Conservation (phyloP, 257 asterid species). For the Nicotiana knightiana region DNA sequence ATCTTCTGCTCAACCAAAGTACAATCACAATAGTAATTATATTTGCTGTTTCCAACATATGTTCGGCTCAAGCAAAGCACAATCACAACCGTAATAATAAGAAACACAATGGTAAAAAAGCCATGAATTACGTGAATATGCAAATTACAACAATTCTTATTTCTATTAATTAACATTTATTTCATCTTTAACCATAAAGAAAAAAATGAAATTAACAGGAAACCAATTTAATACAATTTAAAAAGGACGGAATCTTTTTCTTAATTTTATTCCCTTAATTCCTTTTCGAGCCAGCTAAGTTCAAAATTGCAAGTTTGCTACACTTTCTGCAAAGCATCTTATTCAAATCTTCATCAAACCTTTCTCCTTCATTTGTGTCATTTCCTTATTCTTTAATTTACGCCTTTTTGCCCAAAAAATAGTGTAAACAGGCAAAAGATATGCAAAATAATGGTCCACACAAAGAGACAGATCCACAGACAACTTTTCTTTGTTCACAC, state of each 20-base stretch:
- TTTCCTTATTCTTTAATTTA: not conserved
- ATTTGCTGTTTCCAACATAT: too few species aligned
- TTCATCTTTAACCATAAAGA: not conserved
- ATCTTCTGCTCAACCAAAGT: too few species aligned
- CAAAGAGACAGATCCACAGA: not conserved
- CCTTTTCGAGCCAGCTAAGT: not conserved
- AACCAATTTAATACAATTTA: not conserved
- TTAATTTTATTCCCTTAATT: not conserved
- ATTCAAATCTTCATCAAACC: conserved; percentile 6
- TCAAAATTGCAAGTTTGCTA: not conserved
- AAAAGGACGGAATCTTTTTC: not conserved
- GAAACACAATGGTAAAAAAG: too few species aligned
- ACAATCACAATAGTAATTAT: too few species aligned
- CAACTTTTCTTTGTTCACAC: not conserved
- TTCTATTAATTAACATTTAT: not conserved
- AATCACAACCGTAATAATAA: too few species aligned
- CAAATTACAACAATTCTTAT: not conserved
- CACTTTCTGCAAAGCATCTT: not conserved
- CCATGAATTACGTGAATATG: not conserved
- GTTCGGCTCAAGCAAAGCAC: too few species aligned
- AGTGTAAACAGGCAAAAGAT: not conserved
- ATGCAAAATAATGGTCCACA: not conserved
- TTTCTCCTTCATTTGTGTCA: not conserved
- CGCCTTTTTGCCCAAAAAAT: not conserved
- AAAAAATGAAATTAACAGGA: not conserved